Evolutionary conservation across 2,329 filamentous ascomycete species (phyloP).

Genomic region (Fusarium sp.): DNA sequence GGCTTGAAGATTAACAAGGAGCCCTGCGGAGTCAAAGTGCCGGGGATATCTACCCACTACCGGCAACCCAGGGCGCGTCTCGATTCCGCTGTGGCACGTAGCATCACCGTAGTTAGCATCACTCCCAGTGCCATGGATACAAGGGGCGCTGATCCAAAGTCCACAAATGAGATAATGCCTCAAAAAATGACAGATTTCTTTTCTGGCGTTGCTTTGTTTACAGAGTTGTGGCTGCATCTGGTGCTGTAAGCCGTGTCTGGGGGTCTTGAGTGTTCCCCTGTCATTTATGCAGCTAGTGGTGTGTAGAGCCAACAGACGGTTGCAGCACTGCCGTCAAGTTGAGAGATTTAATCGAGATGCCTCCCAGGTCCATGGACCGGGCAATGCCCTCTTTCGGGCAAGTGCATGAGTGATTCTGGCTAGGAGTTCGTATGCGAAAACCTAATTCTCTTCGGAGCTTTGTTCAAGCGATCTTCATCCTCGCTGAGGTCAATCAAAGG

Average conservation of each 20-base stretch:
- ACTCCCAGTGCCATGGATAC: background rate
- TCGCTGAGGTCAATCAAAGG: background rate
- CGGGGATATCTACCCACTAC: background rate
- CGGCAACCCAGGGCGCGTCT: background rate
- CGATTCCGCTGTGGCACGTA: background rate
- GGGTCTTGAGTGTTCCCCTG: background rate
- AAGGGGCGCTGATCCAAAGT: background rate
- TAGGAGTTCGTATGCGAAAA: background rate
- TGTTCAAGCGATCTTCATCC: background rate
- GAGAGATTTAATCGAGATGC: conserved; percentile 1
- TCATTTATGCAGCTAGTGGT: background rate
- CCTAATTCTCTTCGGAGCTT: background rate
- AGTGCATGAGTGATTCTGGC: background rate
- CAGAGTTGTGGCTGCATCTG: background rate
- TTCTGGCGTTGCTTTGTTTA: background rate
- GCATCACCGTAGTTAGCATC: background rate
- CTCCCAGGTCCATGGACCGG: background rate
- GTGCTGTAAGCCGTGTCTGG: background rate
- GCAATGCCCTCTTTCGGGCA: background rate
- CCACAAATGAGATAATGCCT: background rate
- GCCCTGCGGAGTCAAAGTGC: background rate
- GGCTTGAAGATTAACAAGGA: background rate
- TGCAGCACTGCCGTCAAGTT: background rate
- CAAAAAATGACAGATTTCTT: background rate
- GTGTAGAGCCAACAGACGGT: background rate